These are phyloP conservation scores for Rachicladosporium sp. DNA, from an alignment of 2,329 filamentous ascomycete genomes.

Conservation along the genomic window DNA sequence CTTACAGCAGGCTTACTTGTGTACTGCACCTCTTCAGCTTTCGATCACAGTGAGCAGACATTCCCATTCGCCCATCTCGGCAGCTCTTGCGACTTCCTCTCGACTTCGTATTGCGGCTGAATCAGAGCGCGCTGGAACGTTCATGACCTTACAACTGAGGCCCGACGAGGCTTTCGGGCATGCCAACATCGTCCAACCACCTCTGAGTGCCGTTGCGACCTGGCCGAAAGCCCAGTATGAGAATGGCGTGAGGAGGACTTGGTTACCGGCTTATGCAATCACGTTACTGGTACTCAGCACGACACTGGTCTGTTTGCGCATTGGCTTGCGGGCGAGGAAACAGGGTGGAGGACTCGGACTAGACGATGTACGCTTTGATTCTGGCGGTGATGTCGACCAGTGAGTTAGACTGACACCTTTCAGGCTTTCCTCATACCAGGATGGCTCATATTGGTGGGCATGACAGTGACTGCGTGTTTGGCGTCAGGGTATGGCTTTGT, in stretches of 20 bases:
- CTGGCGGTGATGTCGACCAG: not conserved
- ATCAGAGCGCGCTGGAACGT: too few relatives aligned
- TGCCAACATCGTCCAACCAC: conserved; percentile 9
- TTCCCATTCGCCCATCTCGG: too few relatives aligned
- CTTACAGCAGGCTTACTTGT: too few relatives aligned
- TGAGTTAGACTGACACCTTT: not conserved
- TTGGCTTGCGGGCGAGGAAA: conserved; percentile 12
- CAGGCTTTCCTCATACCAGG: conserved; percentile 8
- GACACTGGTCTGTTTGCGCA: conserved; percentile 11
- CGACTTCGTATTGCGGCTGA: too few relatives aligned
- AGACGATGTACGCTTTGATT: conserved; percentile 8
- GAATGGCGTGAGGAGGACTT: conserved; percentile 3
- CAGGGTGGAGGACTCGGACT: conserved; percentile 10
- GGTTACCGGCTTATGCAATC: conserved; percentile 7
- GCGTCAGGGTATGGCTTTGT: conserved; percentile 6
- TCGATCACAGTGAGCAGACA: too few relatives aligned
- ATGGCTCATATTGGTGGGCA: conserved; percentile 9
- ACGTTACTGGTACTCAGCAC: conserved; percentile 11
- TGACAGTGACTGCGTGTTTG: conserved; percentile 10
- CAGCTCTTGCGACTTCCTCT: too few relatives aligned
- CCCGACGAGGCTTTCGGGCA: conserved; percentile 3
- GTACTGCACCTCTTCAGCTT: too few relatives aligned
- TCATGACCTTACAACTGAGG: conserved; percentile 2
- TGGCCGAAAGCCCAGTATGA: conserved; percentile 4
- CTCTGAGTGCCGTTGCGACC: not conserved